Base-by-base conservation (phyloP, 163 green algal species). In the Scenedesmus sp. region DNA sequence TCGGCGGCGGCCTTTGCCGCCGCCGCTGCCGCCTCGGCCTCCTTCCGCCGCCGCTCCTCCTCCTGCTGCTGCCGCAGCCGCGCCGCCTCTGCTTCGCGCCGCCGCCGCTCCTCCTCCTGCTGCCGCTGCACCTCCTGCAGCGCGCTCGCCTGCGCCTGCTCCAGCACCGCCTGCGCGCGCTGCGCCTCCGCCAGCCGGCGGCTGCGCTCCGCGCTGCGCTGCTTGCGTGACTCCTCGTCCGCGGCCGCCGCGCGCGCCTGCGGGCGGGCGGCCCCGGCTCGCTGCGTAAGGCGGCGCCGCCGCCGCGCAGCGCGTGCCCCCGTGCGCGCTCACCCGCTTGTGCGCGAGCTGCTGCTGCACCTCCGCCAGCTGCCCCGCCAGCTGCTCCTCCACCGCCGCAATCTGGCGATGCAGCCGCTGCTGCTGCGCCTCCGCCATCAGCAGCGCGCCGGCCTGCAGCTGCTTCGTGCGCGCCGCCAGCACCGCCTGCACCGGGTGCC, bases 331-430 rank as follows among this genome's bases (percentile, higher is more conserved):
- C 42, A 77, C 69, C 69, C 69, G 34, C 39, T 77, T 77, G 34
- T 77, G 69, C 20, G 36, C 26, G 53, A 77, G 36, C 54, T 77
- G 69, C 53, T 77, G 69, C 24, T 77, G 69, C 39, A 77, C 50
- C 34, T 77, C 36, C n/a, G 57, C 39, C 36, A 77, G 54, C 69
- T 77, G 69, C 15, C 36, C 22, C 13, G 54, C 36, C 39, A 77
- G 39, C 50, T 57, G 33, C 33, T 77, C 36, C n/a, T 77, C 69
- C 53, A 77, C 69, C 6, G 13, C 31, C 14, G 57, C 53, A 14
- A 77, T 58, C 29, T 77, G 69, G 6, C 45, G 20, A 13, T 58
- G 69, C 53, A 77, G 42, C 53, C 54, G 69, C 69, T 33, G 69
- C 69, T 77, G 69, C 69, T 77, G 53, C 54, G 31, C 22, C 15